A percentile compares a stretch with the other conserved stretches of the same genome.
These are phyloP conservation scores for Populus alba DNA, from an alignment of 345 rosid genomes.

Conservation along the genomic window DNA sequence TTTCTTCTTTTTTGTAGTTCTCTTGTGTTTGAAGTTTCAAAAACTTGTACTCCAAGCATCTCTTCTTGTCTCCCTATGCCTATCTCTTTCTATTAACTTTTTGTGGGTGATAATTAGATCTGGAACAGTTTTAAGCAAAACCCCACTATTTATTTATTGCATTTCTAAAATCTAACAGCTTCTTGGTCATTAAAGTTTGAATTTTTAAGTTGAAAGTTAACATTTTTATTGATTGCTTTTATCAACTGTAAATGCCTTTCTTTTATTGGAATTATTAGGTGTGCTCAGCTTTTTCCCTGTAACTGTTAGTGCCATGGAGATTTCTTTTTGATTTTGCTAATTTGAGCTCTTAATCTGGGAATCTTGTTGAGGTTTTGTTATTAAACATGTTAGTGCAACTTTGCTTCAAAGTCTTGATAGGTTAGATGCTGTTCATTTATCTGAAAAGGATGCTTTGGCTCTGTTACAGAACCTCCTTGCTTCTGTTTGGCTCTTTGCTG, in stretches of 20 bases:
- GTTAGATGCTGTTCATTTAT: constrained; percentile 16
- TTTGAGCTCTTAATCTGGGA: constrained; percentile 4
- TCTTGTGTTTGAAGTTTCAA: constrained; percentile 38
- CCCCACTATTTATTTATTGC: constrained; percentile 26
- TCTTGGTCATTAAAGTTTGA: not conserved
- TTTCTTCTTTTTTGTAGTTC: too few relatives aligned
- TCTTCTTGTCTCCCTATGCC: constrained; percentile 1
- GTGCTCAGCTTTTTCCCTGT: not conserved
- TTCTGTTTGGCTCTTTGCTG: constrained; percentile 1
- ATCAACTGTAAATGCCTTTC: constrained; percentile 16
- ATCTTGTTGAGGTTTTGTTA: not conserved
- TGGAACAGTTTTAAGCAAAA: constrained; percentile 28
- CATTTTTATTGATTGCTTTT: constrained; percentile 24
- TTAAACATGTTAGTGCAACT: not conserved
- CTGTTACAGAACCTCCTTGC: not conserved
- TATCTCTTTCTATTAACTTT: constrained; percentile 1
- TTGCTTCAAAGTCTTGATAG: constrained; percentile 21
- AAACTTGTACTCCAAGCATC: constrained; percentile 41
- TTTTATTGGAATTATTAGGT: constrained; percentile 1
- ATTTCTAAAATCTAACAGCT: constrained; percentile 12
- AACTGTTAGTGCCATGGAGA: not conserved
- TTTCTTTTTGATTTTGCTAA: not conserved
- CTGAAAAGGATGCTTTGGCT: constrained; percentile 12
- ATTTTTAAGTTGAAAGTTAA: constrained; percentile 16
- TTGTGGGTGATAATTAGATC: constrained; percentile 33